Percentiles rank a stretch among this genome's conserved stretches.
Evolutionary conservation across 1,284 basidiomycete species (phyloP).

Genomic region (Ganoderma boninense): DNA sequence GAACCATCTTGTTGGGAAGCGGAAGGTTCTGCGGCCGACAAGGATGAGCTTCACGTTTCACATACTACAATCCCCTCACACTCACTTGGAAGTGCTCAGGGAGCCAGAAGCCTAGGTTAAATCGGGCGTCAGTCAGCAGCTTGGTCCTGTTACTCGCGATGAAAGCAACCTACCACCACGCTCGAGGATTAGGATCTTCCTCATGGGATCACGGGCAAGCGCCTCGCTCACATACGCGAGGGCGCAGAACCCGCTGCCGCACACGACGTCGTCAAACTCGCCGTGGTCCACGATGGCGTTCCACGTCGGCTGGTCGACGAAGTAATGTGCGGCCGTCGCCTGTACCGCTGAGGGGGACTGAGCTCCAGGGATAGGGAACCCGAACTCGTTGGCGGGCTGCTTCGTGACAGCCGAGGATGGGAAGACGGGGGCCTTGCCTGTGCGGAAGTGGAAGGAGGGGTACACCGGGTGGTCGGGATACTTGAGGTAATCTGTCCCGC

Average conservation of each 20-base stretch:
- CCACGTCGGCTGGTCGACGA: slow-evolving; percentile 23
- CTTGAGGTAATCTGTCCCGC: background rate
- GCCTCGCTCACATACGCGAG: slow-evolving; percentile 37
- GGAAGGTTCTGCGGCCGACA: background rate
- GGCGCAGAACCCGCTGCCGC: slow-evolving; percentile 26
- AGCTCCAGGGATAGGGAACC: background rate
- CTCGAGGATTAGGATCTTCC: slow-evolving; percentile 35
- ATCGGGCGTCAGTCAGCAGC: background rate
- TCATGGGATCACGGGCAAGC: slow-evolving; percentile 31
- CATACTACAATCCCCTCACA: background rate
- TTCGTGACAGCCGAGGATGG: background rate
- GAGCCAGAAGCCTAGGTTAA: background rate
- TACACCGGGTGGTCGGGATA: background rate
- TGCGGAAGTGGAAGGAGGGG: slow-evolving; percentile 3
- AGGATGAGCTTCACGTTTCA: background rate
- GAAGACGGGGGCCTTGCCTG: background rate
- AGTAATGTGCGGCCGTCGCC: slow-evolving; percentile 16
- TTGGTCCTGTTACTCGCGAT: background rate
- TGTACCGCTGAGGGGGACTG: background rate
- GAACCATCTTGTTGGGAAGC: background rate
- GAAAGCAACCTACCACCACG: slow-evolving; percentile 28
- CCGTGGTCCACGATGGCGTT: slow-evolving; percentile 22
- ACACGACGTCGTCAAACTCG: slow-evolving; percentile 23
- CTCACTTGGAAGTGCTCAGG: background rate
- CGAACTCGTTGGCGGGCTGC: slow-evolving; percentile 4